Evolutionary conservation across 2,329 filamentous ascomycete genomes (phyloP).

Genomic region (Pseudogymnoascus sp.): DNA sequence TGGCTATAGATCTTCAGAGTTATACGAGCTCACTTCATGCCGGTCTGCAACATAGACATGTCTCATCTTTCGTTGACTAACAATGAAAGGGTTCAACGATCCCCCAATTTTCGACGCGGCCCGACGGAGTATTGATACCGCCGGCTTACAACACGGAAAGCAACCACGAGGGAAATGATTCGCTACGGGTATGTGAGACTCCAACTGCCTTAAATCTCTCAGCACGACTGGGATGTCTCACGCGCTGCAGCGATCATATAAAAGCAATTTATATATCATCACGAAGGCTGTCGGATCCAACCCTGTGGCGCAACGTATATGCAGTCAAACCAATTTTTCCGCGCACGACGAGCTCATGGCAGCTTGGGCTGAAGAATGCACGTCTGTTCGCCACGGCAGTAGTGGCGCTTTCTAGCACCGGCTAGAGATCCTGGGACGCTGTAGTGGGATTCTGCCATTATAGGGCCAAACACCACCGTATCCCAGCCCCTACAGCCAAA

Average conservation of each 20-base stretch:
- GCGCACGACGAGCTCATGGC: background rate
- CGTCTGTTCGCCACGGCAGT: background rate
- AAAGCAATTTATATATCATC: background rate
- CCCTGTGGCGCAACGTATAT: background rate
- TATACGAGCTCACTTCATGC: background rate
- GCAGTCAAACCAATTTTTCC: background rate
- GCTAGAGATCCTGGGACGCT: too few relatives aligned
- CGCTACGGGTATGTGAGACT: background rate
- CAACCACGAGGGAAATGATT: background rate
- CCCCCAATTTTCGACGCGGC: background rate
- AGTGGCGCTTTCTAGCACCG: too few relatives aligned
- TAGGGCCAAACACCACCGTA: too few relatives aligned
- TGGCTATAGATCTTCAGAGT: background rate
- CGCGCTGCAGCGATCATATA: background rate
- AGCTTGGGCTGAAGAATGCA: background rate
- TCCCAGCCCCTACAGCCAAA: too few relatives aligned
- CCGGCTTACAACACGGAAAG: background rate
- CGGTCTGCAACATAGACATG: background rate
- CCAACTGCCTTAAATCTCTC: background rate
- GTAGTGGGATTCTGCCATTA: too few relatives aligned
- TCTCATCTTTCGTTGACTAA: background rate
- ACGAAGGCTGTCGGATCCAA: background rate
- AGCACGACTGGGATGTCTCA: background rate
- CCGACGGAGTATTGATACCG: background rate
- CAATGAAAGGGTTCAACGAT: too few relatives aligned